Conservation (phyloP, 2,329 filamentous ascomycete genomes). For the Botrytis tulipae region DNA sequence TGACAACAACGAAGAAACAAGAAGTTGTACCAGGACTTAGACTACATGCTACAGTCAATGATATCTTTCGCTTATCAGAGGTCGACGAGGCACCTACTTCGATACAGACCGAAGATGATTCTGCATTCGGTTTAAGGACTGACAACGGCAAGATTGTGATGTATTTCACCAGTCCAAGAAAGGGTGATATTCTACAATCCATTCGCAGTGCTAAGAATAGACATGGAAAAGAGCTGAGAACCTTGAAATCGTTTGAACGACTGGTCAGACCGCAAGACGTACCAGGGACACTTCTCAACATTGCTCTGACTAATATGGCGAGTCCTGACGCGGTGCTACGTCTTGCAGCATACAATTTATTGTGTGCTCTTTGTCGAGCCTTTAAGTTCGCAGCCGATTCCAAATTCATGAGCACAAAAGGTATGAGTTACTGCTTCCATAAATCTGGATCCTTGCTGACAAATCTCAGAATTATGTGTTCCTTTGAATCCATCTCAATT, state of each 20-base stretch:
- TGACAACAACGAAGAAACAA: constrained; percentile 67
- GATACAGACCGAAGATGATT: constrained; percentile 64
- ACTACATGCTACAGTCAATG: constrained; percentile 64
- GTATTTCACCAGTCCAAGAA: constrained; percentile 68
- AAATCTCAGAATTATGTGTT: constrained; percentile 56
- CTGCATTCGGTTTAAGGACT: constrained; percentile 63
- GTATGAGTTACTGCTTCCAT: constrained; percentile 40
- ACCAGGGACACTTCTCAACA: constrained; percentile 65
- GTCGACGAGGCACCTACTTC: constrained; percentile 65
- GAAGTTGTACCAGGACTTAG: constrained; percentile 63
- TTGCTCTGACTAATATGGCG: constrained; percentile 64
- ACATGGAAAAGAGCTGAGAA: constrained; percentile 60
- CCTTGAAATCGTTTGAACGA: constrained; percentile 61
- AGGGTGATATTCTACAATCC: constrained; percentile 60
- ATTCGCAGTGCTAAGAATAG: constrained; percentile 63
- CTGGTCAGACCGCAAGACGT: constrained; percentile 69
- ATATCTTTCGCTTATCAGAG: constrained; percentile 66
- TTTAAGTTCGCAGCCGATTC: constrained; percentile 65
- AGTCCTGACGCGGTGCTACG: constrained; percentile 60
- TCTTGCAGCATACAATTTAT: constrained; percentile 64
- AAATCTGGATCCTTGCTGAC: constrained; percentile 18
- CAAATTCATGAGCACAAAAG: constrained; percentile 60
- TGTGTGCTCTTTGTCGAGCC: constrained; percentile 64
- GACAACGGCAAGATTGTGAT: constrained; percentile 70
- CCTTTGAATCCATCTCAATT: constrained; percentile 63